A percentile compares a stretch with the other conserved stretches of the same genome.
Evolutionary conservation across 2,329 filamentous ascomycete genomes (phyloP).

Genomic region (Talaromyces sp.): DNA sequence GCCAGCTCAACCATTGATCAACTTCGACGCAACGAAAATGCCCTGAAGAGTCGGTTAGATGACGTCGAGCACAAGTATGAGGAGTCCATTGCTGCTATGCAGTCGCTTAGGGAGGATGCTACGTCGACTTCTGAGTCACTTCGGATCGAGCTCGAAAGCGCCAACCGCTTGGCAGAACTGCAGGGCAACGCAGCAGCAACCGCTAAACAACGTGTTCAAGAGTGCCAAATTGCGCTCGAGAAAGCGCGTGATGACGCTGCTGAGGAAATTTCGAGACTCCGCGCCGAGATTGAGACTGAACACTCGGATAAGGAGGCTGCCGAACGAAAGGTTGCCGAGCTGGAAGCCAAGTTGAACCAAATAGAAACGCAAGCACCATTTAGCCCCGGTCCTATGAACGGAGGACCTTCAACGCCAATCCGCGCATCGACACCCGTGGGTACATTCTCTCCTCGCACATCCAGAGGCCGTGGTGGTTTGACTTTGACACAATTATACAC

Average conservation of each 20-base stretch:
- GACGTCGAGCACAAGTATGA: constrained; percentile 85
- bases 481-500: constrained; percentile 64
- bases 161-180: constrained; percentile 74
- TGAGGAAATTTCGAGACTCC: constrained; percentile 55
- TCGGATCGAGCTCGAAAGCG: constrained; percentile 79
- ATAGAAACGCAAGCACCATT: constrained; percentile 54
- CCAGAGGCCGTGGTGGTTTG: constrained; percentile 54
- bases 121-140: constrained; percentile 82
- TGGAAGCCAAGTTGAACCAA: constrained; percentile 62
- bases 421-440: constrained; percentile 51
- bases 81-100: constrained; percentile 75
- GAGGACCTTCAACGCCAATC: constrained; percentile 49
- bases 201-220: constrained; percentile 59
- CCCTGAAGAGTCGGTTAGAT: constrained; percentile 76
- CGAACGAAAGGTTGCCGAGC: constrained; percentile 62
- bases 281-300: constrained; percentile 56
- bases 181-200: constrained; percentile 60
- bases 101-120: constrained; percentile 80
- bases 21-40: constrained; percentile 74
- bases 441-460: constrained; percentile 54
- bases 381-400: constrained; percentile 54
- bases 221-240: constrained; percentile 57
- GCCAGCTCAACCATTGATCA: constrained; percentile 72
- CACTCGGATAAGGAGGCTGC: constrained; percentile 61
- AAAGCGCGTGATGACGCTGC: constrained; percentile 63